Percentiles rank a stretch among this genome's conserved stretches.
phyloP scores from a whole-genome alignment of 495 filamentous ascomycete species.

The Apiosordaria backusii region DNA sequence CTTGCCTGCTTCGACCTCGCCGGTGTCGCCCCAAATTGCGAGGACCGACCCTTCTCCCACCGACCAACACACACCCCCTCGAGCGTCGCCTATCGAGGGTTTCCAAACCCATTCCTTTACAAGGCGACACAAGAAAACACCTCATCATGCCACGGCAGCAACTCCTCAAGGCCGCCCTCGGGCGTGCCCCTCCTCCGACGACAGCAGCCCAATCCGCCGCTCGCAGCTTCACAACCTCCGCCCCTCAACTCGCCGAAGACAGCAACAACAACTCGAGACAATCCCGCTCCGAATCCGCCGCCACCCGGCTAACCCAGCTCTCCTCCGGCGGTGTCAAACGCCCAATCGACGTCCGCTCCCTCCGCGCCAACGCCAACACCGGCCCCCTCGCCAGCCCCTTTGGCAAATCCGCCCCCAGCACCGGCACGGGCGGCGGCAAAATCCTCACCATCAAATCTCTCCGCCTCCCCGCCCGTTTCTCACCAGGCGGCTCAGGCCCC shows the following conservation, averaged over 20 bases:
- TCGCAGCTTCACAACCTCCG: conserved; percentile 19
- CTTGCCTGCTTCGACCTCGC: neutral
- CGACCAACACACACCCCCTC: neutral
- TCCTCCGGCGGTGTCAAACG: neutral
- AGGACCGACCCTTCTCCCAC: neutral
- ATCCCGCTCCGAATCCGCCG: conserved; percentile 21
- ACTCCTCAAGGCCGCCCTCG: conserved; percentile 23
- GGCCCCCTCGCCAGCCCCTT: conserved; percentile 13
- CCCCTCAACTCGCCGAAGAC: conserved; percentile 11
- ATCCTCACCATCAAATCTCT: conserved; percentile 23
- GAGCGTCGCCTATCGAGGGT: conserved; percentile 9
- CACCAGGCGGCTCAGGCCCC: too few relatives aligned
- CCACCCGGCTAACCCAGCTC: conserved; percentile 22
- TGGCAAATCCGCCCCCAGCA: neutral
- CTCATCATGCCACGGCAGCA: conserved; percentile 29
- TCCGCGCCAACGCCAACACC: conserved; percentile 19
- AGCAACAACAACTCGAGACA: conserved; percentile 10
- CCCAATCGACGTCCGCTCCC: neutral
- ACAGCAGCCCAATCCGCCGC: conserved; percentile 7
- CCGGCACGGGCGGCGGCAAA: conserved; percentile 8
- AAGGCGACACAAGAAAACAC: conserved; percentile 1
- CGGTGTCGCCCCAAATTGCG: too few relatives aligned
- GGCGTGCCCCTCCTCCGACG: conserved; percentile 20
- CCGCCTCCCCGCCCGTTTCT: neutral
- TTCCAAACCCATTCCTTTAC: neutral